Conservation (phyloP, 1,284 basidiomycete genomes). For the Fomitopsis betulina region DNA sequence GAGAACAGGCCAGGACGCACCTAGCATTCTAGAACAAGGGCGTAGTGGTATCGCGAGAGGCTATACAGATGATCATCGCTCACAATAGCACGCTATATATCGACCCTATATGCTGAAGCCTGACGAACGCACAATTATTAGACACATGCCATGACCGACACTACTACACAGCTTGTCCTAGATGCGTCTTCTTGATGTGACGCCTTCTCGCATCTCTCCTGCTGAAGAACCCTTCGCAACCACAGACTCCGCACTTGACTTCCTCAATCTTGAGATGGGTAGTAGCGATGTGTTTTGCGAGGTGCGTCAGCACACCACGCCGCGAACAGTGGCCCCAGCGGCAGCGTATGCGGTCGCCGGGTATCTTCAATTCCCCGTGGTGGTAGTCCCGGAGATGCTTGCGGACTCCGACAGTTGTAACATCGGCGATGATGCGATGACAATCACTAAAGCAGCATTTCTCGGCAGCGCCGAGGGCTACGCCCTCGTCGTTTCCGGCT, state of each 20-base stretch:
- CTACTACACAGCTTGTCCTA: background rate
- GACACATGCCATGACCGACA: background rate
- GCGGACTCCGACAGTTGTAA: background rate
- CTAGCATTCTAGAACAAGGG: conserved; percentile 83
- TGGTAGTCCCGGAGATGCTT: background rate
- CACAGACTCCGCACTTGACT: background rate
- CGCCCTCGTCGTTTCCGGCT: too few relatives aligned
- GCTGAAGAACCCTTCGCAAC: background rate
- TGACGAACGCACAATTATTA: background rate
- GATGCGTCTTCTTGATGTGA: background rate
- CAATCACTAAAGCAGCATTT: background rate
- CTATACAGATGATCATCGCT: conserved; percentile 50
- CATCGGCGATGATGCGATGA: background rate
- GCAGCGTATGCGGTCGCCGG: background rate
- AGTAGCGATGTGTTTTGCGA: background rate
- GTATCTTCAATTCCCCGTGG: background rate
- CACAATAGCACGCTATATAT: background rate
- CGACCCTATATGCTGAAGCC: background rate
- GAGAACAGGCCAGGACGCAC: conserved; percentile 75
- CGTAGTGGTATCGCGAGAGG: conserved; percentile 86
- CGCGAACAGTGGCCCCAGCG: background rate
- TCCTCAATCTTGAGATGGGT: background rate
- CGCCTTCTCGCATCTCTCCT: background rate
- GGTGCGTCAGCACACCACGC: background rate
- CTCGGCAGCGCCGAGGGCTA: background rate